Evolutionary conservation across 1,284 basidiomycete genomes (phyloP).

Genomic region (Heliocybe sulcata): DNA sequence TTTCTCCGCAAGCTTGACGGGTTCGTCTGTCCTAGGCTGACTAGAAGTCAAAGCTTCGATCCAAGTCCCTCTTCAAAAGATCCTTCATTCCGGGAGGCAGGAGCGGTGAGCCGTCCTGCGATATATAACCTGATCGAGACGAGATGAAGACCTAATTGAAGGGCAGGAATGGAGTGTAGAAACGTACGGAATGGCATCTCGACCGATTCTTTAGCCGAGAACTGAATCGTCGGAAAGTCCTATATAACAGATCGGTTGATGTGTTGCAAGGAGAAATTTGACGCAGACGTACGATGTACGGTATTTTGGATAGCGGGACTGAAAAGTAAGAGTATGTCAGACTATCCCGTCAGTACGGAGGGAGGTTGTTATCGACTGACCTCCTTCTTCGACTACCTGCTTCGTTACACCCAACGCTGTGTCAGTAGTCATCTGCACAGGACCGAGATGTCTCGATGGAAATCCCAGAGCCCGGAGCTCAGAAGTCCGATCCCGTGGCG

Average conservation of each 20-base stretch:
- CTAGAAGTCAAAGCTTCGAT: slow-evolving; percentile 79
- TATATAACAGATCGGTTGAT: slow-evolving; percentile 20
- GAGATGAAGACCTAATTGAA: slow-evolving; percentile 6
- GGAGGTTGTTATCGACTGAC: slow-evolving; percentile 27
- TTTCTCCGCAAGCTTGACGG: too few relatives aligned
- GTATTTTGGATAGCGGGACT: slow-evolving; percentile 67
- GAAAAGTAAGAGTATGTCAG: too few relatives aligned
- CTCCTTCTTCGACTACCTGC: slow-evolving; percentile 73
- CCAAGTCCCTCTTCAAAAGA: slow-evolving; percentile 77
- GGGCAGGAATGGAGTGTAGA: background rate
- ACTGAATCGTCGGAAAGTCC: slow-evolving; percentile 84
- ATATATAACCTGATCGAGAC: slow-evolving; percentile 49
- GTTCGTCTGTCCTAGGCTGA: background rate
- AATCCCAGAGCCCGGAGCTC: slow-evolving; percentile 86
- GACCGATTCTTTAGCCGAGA: slow-evolving; percentile 79
- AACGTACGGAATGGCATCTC: slow-evolving; percentile 90
- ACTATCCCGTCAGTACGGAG: slow-evolving; percentile 5
- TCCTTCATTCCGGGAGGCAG: slow-evolving; percentile 87
- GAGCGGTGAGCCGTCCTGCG: slow-evolving; percentile 48
- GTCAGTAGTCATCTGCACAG: slow-evolving; percentile 97
- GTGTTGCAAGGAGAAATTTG: background rate
- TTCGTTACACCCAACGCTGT: slow-evolving; percentile 95
- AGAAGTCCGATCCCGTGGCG: slow-evolving; percentile 82
- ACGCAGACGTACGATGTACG: slow-evolving; percentile 52
- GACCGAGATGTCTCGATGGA: slow-evolving; percentile 75